Base-by-base conservation (phyloP, 2,329 filamentous ascomycete genomes). In the Aspergillus felis region DNA sequence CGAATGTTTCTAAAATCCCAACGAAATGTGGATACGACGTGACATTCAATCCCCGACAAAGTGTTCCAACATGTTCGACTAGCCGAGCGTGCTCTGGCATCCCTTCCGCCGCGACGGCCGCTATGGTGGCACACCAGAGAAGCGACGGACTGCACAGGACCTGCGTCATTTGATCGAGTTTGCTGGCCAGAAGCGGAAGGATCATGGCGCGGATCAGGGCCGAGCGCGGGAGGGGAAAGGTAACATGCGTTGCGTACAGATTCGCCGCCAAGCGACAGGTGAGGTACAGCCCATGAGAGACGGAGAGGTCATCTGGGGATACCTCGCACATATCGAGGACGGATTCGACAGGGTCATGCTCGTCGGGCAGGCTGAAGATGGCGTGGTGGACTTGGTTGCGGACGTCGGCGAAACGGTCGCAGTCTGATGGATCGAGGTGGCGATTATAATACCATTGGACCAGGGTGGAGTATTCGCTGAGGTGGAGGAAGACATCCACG, bases 221-320 rank as follows among this genome's bases (percentile, higher is more conserved):
- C 1, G 48, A 57, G 2, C 48, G 27, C 3, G 56, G 56, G 5
- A 55, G 29, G 0, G 56, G 56, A 22, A 55, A 57, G 2, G 56
- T 57, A 38, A 57, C 56, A 8, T 57, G 56, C 3, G 32, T 35
- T 5, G 56, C 47, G 22, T 57, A 57, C 7, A 51, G 20, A 1
- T 51, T 9, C 7, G 29, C 29, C 0, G 47, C 38, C 28, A 57
- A 41, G 10, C 52, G 24, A n/a, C 56, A 57, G 20, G 29, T 5
- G 1, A 55, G 47, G 20, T 57, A 57, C 8, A 57, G 1, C 20
- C 51, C 48, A 2, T 32, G 48, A 7, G 47, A 54, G 5, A 25
- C 7, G 7, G n/a, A 24, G 7, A 24, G n/a, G 22, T 48, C 24
- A 29, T 32, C 48, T 4, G 20, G 22, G 2, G 28, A 32, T 1